A percentile compares a stretch with the other conserved stretches of the same genome.
Evolutionary conservation across 306 rosid species (phyloP).

Genomic region (Vigna trinervia): DNA sequence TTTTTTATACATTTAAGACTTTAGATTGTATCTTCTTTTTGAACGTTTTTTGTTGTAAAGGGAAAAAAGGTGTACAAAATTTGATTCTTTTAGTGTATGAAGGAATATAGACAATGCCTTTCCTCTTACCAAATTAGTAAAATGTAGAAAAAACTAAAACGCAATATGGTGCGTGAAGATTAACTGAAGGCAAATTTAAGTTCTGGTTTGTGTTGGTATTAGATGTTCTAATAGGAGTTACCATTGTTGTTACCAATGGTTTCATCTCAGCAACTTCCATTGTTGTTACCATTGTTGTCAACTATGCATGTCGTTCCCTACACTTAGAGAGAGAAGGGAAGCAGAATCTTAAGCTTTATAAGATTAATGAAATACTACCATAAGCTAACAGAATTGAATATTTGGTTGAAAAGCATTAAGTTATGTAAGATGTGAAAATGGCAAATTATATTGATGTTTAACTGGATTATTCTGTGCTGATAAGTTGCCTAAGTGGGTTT

Average conservation of each 20-base stretch:
- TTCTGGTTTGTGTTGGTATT: background rate
- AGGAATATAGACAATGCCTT: background rate
- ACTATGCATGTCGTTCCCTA: background rate
- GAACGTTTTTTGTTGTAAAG: constrained; percentile 51
- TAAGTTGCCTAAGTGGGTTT: constrained; percentile 3
- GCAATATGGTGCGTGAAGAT: background rate
- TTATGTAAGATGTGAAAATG: background rate
- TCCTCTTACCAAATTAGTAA: background rate
- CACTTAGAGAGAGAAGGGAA: background rate
- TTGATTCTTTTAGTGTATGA: constrained; percentile 44
- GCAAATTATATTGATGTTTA: constrained; percentile 30
- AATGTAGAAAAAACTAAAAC: background rate
- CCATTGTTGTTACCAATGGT: background rate
- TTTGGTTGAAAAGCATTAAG: background rate
- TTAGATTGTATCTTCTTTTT: constrained; percentile 41
- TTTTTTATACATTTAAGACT: constrained; percentile 48
- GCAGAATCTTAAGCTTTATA: background rate
- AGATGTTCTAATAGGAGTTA: background rate
- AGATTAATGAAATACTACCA: background rate
- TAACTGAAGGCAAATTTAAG: background rate
- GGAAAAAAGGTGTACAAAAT: constrained; percentile 44
- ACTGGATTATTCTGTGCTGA: constrained; percentile 37
- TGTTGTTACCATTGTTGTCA: background rate
- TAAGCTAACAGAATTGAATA: background rate
- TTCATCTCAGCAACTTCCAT: background rate